Evolutionary conservation across 768 basidiomycete genomes (phyloP).

Genomic region (Boletus sp.): DNA sequence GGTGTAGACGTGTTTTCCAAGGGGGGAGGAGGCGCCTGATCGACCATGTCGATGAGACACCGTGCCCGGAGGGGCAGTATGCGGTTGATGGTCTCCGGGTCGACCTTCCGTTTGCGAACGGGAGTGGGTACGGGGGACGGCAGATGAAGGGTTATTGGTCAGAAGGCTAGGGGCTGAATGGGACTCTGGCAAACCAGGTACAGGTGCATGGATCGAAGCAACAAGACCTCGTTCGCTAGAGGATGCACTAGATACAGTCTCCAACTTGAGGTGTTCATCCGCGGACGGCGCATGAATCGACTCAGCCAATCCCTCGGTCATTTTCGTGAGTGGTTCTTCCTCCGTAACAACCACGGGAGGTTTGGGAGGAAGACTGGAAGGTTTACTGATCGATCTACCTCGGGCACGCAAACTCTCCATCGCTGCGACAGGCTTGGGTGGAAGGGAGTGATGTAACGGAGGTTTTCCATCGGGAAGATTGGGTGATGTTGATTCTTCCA

Average conservation of each 20-base stretch:
- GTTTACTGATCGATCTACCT: slow-evolving; percentile 13
- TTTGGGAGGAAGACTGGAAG: slow-evolving; percentile 15
- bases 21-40: slow-evolving; percentile 46
- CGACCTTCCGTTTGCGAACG: slow-evolving; percentile 60
- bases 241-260: slow-evolving; percentile 16
- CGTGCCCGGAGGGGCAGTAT: slow-evolving; percentile 23
- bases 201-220: slow-evolving; percentile 60
- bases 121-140: slow-evolving; percentile 39
- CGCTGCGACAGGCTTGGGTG: slow-evolving; percentile 42
- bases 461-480: slow-evolving; percentile 16
- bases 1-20: slow-evolving; percentile 35
- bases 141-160: slow-evolving; percentile 33
- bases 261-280: slow-evolving; percentile 17
- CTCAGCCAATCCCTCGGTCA: slow-evolving; percentile 21
- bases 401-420: slow-evolving; percentile 15
- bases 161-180: slow-evolving; percentile 35
- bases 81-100: slow-evolving; percentile 32
- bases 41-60: slow-evolving; percentile 36
- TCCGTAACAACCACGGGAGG: slow-evolving; percentile 1
- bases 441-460: slow-evolving; percentile 47
- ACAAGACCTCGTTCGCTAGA: slow-evolving; percentile 37
- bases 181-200: slow-evolving; percentile 35
- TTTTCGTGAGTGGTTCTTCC: slow-evolving; percentile 16
- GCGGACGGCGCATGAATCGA: slow-evolving; percentile 27
- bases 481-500: slow-evolving; percentile 6